phyloP scores from a whole-genome alignment of 2,329 filamentous ascomycete species.

The Phialophora tarda region DNA sequence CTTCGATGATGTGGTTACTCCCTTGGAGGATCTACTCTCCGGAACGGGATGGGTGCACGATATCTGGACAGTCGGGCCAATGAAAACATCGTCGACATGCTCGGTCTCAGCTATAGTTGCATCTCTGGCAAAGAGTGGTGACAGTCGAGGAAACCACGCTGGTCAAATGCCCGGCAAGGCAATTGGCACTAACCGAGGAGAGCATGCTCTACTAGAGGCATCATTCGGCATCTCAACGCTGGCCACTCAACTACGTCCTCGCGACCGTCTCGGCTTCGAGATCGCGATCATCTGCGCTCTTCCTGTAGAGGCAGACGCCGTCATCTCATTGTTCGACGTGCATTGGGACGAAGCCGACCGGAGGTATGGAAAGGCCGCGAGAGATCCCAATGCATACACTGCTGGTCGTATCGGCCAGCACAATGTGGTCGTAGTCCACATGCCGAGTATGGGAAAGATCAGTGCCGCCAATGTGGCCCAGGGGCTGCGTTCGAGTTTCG shows the following conservation, averaged over 20 bases:
- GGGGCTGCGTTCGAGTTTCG: slow-evolving; percentile 46
- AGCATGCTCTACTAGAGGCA: background rate
- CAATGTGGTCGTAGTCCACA: slow-evolving; percentile 20
- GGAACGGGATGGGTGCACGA: slow-evolving; percentile 16
- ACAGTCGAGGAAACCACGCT: background rate
- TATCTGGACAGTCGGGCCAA: background rate
- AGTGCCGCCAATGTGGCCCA: slow-evolving; percentile 37
- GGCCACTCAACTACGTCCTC: background rate
- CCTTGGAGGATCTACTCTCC: slow-evolving; percentile 7
- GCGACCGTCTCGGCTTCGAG: slow-evolving; percentile 5
- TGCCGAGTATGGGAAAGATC: slow-evolving; percentile 42
- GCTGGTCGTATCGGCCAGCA: background rate
- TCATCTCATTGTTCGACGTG: slow-evolving; percentile 4
- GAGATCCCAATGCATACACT: slow-evolving; percentile 16
- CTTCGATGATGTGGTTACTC: slow-evolving; percentile 9
- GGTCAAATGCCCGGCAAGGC: background rate
- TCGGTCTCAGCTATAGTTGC: background rate
- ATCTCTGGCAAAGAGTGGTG: background rate
- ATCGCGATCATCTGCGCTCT: slow-evolving; percentile 12
- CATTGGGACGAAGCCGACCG: background rate
- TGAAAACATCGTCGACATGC: background rate
- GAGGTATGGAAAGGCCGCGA: slow-evolving; percentile 2
- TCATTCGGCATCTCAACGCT: background rate
- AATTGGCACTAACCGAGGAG: background rate
- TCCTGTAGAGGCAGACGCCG: slow-evolving; percentile 1